Evolutionary conservation across 495 filamentous ascomycete genomes (phyloP).

Genomic region (Penicillium mononematosum): DNA sequence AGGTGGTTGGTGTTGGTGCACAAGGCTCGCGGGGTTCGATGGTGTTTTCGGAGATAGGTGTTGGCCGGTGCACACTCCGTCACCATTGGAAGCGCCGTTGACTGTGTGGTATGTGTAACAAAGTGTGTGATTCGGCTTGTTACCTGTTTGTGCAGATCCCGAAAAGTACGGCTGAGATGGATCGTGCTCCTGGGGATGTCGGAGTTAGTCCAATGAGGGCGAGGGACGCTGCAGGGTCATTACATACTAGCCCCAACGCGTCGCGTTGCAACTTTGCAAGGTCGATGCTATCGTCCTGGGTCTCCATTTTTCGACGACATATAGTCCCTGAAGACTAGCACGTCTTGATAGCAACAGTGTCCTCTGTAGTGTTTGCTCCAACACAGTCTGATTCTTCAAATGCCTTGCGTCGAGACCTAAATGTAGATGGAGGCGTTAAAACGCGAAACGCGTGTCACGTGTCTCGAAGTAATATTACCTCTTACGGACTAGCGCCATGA

Average conservation of each 20-base stretch:
- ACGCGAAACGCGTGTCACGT: slow-evolving; percentile 37
- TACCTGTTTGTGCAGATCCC: slow-evolving; percentile 13
- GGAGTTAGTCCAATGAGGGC: slow-evolving; percentile 35
- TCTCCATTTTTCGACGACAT: slow-evolving; percentile 36
- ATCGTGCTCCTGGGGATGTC: slow-evolving; percentile 34
- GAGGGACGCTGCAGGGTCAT: slow-evolving; percentile 30
- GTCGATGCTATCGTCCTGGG: slow-evolving; percentile 48
- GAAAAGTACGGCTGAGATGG: slow-evolving; percentile 27
- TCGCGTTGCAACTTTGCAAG: slow-evolving; percentile 50
- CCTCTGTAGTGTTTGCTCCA: no score
- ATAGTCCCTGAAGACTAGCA: neutral
- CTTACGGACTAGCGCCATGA: slow-evolving; percentile 24
- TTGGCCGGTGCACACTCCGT: slow-evolving; percentile 3
- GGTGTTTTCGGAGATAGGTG: slow-evolving; percentile 9
- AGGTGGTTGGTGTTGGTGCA: neutral
- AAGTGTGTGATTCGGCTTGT: slow-evolving; percentile 7
- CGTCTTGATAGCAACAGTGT: neutral
- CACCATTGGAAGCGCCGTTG: slow-evolving; percentile 13
- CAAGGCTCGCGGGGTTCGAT: slow-evolving; percentile 11
- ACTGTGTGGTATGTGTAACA: neutral
- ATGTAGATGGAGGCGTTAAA: slow-evolving; percentile 3
- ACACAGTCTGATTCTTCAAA: neutral
- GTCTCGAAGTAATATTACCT: slow-evolving; percentile 35
- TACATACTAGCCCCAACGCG: slow-evolving; percentile 49
- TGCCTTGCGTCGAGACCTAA: neutral